Evolutionary conservation across 1,284 basidiomycete species (phyloP).

Genomic region (Ustilago nuda): DNA sequence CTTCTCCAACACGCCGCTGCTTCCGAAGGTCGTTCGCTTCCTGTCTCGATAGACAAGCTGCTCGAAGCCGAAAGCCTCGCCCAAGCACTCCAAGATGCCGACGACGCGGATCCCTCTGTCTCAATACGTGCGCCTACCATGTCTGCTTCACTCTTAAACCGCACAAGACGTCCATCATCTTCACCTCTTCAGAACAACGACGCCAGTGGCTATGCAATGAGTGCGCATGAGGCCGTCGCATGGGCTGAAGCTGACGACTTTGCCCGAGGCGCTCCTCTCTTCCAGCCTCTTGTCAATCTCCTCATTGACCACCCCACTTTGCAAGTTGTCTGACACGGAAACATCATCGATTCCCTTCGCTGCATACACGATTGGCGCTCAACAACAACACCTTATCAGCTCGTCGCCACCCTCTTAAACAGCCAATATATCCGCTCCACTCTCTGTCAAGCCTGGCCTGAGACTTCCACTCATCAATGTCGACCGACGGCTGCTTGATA

Average conservation of each 20-base stretch:
- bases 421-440: not conserved
- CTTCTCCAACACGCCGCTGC: conserved; percentile 31
- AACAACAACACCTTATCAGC: not conserved
- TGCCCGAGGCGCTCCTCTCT: conserved; percentile 48
- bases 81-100: conserved; percentile 35
- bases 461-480: not conserved
- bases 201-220: not conserved
- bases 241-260: conserved; percentile 56
- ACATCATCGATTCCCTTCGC: not conserved
- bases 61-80: conserved; percentile 49
- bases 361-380: not conserved
- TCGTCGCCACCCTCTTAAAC: not conserved
- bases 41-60: conserved; percentile 51
- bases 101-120: conserved; percentile 11
- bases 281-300: conserved; percentile 48
- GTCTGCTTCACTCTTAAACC: not conserved
- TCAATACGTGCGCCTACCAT: conserved; percentile 10
- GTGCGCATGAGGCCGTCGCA: conserved; percentile 29
- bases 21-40: conserved; percentile 34
- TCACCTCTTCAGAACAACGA: conserved; percentile 4
- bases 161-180: conserved; percentile 11
- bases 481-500: not conserved
- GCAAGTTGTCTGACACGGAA: conserved; percentile 2
- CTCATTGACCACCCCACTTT: conserved; percentile 36
- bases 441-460: not conserved